Base-by-base conservation (phyloP, 306 rosid species). In the Prinsepia uniflora region DNA sequence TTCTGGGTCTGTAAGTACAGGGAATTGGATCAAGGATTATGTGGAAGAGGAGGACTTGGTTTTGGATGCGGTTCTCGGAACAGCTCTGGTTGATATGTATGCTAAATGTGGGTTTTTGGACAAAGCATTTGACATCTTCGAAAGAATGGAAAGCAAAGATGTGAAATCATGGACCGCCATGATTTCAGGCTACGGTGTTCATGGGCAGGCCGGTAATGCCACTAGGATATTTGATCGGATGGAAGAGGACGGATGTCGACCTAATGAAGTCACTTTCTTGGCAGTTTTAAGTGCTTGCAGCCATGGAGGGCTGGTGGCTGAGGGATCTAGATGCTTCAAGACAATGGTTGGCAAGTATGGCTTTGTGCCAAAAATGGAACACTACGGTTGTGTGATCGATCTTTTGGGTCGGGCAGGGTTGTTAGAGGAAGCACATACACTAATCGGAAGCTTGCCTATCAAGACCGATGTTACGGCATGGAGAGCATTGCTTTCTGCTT, bases 401-500 rank as follows among this genome's bases (percentile, higher is more conserved):
- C 93, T 90, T 54, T 75, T 90, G 67, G 93, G 96, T 60, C 83
- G 96, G 53, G 88, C 89, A 10, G 96, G 96, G 59, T 77, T 90
- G 85, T 67, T 86, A 48, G 82, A 79, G 67, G 94, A 90, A 86
- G 94, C 91, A 43, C 80, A 82, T 80, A 63, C 65, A 67, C 75
- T 90, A 39, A 82, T 90, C 44, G 78, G 79, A 63, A 78, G 86
- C 84, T 74, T 87, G 83, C 90, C 88, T 52, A 74, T 73, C 17
- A 76, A 79, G 79, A 71, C 82, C 6, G 94, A 90, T 72, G 71
- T 82, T 48, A 87, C 90, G 4, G 86, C 91, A 52, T 88, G 96
- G 94, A 90, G 90, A 13, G 81, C 90, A 7, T 63, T 90, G 76
- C 94, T 88, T 69, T 81, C 91, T 3, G 87, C 94, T 46, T 90